Evolutionary conservation across 208 protist species (phyloP).

Genomic region (Wallacemonas sp.): DNA sequence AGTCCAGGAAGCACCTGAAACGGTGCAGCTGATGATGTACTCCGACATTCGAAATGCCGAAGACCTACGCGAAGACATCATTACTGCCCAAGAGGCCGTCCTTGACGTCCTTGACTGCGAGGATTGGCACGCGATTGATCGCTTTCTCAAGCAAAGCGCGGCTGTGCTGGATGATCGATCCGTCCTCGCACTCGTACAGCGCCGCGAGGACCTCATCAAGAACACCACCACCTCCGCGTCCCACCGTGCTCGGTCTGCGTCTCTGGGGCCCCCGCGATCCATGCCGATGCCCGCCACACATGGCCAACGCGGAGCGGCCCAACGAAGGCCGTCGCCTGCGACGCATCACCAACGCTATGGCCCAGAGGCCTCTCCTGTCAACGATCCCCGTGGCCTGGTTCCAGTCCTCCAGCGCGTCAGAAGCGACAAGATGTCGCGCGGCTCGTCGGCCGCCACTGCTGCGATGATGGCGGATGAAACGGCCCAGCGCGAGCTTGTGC

Average conservation of each 20-base stretch:
- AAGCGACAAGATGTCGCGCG: too few relatives aligned
- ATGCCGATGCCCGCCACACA: too few relatives aligned
- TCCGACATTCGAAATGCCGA: constrained; percentile 67
- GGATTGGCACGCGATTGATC: constrained; percentile 39
- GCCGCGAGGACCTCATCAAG: constrained; percentile 42
- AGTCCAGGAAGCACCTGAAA: constrained; percentile 35
- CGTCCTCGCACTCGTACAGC: constrained; percentile 56
- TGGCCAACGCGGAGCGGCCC: too few relatives aligned
- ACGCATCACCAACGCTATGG: too few relatives aligned
- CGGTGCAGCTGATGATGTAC: constrained; percentile 67
- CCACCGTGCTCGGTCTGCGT: too few relatives aligned
- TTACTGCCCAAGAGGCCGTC: constrained; percentile 34
- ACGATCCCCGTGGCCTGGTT: too few relatives aligned
- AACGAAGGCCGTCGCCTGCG: too few relatives aligned
- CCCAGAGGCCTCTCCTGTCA: too few relatives aligned
- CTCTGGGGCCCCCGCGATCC: too few relatives aligned
- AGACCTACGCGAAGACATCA: constrained; percentile 49
- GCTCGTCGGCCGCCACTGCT: too few relatives aligned
- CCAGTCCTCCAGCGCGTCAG: too few relatives aligned
- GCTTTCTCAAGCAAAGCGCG: constrained; percentile 60
- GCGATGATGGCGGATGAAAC: constrained; percentile 26
- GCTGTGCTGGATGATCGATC: constrained; percentile 52
- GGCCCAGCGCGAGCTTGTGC: constrained; percentile 12
- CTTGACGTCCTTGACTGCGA: constrained; percentile 33
- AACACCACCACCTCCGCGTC: background rate